Base-by-base conservation (phyloP, 495 filamentous ascomycete species). In the Paragyromitra xinjiangensis region DNA sequence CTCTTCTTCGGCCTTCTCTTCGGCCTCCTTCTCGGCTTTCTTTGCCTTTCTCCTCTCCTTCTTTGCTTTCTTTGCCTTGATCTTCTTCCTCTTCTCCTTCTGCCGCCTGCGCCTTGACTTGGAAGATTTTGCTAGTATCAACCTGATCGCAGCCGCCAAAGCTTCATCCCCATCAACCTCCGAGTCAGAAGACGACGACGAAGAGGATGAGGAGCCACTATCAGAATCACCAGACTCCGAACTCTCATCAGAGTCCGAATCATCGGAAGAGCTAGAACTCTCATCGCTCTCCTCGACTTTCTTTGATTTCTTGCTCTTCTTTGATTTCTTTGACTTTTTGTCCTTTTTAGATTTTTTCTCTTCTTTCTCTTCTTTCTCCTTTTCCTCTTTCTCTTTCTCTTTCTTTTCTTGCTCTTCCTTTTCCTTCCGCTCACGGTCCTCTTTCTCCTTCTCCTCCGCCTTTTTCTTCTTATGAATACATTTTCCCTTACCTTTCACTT, bases 41-140 rank as follows among this genome's bases (percentile, higher is more conserved):
- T 84, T 86, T 14, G 85, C 82, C 81, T 88, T 88, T 50, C 85
- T 83, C 75, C 86, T 88, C n/a, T 85, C 81, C 59, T 87, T 84
- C 73, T 86, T 71, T 44, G 62, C 79, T 72, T 86, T 87, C 75
- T 85, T 85, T 19, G 84, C 72, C 39, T 86, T 83, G 26, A 29
- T 39, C 75, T 85, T 87, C 73, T 78, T 78, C 53, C 72, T 74
- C 50, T 81, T 82, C 44, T 70, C 58, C 59, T 82, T 84, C 72
- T 81, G 82, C 39, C 83, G 75, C 59, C 80, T 78, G 37, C 81
- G 75, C 65, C 69, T 80, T n/a, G 69, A 78, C 39, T 77, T 81
- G 7, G 82, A 81, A 65, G 82, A 82, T 48, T 71, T 79, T 53
- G 67, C 69, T 73, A 75, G 66, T 56, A 71, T 79, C 69, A 75